Base-by-base conservation (phyloP, 2,329 filamentous ascomycete species). In the Cadophora sp. region DNA sequence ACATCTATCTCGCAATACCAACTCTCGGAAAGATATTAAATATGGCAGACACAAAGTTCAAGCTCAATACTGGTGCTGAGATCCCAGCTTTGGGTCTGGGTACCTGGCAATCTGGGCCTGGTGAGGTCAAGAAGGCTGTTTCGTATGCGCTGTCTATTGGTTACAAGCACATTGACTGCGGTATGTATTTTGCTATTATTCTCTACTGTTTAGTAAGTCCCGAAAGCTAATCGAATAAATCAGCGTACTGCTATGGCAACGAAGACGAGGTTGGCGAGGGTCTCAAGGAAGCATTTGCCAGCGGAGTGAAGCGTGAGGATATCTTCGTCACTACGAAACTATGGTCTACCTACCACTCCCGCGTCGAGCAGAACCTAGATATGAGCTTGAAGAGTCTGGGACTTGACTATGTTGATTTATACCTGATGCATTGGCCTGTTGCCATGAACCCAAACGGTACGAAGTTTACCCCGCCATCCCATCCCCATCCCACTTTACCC, bases 181-280 rank as follows among this genome's bases (percentile, higher is more conserved):
- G 70, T 72, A 66, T 20, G 18, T 39, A 24, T 43, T 36, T 18
- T 13, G 24, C 6, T 39, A 20, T 36, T 18, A 24, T 6, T 18
- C 3, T 14, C 14, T 47, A 20, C 24, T 43, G 16, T 20, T 14
- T 22, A n/a, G n/a, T 36, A 16, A 13, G 22, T 41, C 8, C 7
- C 6, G 11, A 39, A 13, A 58, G n/a, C 53, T 58, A 20, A 58
- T 36, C 53, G 20, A 60, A 16, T 24, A n/a, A 51, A 72, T 80
- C 81, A 67, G 89, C 91, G 6, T 92, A 91, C 82, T 91, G 89
- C 80, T 93, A 93, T 79, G 89, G 84, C 73, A 94, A 96, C 78
- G 93, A 97, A 80, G 85, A 90, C 58, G 92, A 95, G 78, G 93
- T 96, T 18, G 93, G 93, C 70, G 82, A 89, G 76, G 93, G 91